Evolutionary conservation across 192 early-diverging fungal genomes (phyloP).

Genomic region (Allomyces javanicus): DNA sequence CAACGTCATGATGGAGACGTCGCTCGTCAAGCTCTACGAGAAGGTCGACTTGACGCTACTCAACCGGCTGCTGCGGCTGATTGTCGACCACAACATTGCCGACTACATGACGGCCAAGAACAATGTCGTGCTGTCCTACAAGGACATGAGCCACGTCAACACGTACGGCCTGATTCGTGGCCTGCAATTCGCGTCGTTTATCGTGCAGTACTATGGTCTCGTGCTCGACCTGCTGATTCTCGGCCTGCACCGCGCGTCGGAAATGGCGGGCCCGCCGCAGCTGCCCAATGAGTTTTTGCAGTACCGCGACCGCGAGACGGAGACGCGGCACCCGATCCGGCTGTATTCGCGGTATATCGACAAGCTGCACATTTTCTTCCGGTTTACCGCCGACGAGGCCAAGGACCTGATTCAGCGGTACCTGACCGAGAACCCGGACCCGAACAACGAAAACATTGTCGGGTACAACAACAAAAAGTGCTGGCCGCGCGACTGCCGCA

Average conservation of each 20-base stretch:
- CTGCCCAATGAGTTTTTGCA: slow-evolving; percentile 94
- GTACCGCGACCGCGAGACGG: slow-evolving; percentile 73
- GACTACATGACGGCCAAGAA: slow-evolving; percentile 99
- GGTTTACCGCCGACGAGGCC: slow-evolving; percentile 82
- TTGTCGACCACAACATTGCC: slow-evolving; percentile 98
- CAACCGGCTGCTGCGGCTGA: slow-evolving; percentile 76
- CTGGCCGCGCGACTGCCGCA: slow-evolving; percentile 97
- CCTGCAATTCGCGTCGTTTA: slow-evolving; percentile 91
- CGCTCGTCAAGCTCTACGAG: slow-evolving; percentile 77
- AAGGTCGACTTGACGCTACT: slow-evolving; percentile 95
- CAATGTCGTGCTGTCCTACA: slow-evolving; percentile 92
- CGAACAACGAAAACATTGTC: slow-evolving; percentile 94
- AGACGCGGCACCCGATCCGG: slow-evolving; percentile 89
- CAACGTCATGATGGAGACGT: slow-evolving; percentile 92
- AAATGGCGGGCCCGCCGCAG: slow-evolving; percentile 87
- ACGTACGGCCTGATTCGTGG: slow-evolving; percentile 91
- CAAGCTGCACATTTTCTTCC: slow-evolving; percentile 77
- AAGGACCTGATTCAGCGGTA: slow-evolving; percentile 92
- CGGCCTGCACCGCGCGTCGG: slow-evolving; percentile 79
- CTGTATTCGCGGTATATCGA: slow-evolving; percentile 92
- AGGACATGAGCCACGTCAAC: slow-evolving; percentile 99
- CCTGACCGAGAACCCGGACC: slow-evolving; percentile 93
- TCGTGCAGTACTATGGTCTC: slow-evolving; percentile 98
- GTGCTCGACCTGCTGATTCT: slow-evolving; percentile 86
- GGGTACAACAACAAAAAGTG: slow-evolving; percentile 97